Conservation (phyloP, 208 protist genomes). For the Trypanosomatidae sp. region DNA sequence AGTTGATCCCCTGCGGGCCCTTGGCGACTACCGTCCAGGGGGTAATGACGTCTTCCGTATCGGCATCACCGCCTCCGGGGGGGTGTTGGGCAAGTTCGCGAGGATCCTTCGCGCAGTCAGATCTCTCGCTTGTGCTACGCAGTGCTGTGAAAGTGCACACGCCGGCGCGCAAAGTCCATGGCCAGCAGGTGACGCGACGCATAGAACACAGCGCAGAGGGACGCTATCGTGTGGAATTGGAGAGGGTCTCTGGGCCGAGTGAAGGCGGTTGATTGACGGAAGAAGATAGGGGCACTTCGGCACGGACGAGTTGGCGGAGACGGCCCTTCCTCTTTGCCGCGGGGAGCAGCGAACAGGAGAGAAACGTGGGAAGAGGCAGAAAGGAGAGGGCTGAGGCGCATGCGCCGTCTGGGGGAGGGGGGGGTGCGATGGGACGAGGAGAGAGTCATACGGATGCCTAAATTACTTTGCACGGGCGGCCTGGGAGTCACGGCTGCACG, state of each 20-base stretch:
- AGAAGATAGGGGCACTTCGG: not conserved
- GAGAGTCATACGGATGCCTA: not conserved
- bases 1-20: constrained; percentile 77
- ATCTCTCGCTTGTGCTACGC: not conserved
- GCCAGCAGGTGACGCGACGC: not conserved
- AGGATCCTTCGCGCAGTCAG: not conserved
- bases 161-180: not conserved
- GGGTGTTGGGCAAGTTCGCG: not conserved
- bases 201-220: not conserved
- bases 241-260: not conserved
- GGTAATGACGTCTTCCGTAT: constrained; percentile 59
- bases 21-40: constrained; percentile 80
- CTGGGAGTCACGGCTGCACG: not conserved
- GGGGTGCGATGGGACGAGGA: not conserved
- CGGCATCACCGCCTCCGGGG: not conserved
- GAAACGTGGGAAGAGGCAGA: not conserved
- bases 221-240: not conserved
- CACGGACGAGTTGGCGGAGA: not conserved
- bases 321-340: not conserved
- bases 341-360: not conserved
- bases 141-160: not conserved
- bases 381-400: not conserved
- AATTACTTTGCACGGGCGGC: not conserved
- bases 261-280: not conserved
- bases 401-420: not conserved